These are phyloP conservation scores for Mycena kentingensis DNA, from an alignment of 768 basidiomycete species.

Conservation along the genomic window DNA sequence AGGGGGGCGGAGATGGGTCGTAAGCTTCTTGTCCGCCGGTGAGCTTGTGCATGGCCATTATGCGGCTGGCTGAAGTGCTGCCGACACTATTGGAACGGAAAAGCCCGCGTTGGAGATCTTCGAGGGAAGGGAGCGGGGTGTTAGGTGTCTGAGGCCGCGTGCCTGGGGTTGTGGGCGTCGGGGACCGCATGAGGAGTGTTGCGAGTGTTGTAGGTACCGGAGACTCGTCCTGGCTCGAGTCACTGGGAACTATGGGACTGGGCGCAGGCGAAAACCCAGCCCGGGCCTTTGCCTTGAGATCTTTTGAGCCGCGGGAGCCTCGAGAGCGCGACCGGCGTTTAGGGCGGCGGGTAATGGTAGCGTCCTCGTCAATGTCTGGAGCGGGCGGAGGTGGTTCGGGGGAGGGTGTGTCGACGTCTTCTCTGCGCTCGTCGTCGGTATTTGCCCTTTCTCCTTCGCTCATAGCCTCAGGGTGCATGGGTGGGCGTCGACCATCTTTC, in stretches of 20 bases:
- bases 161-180: conserved; percentile 57
- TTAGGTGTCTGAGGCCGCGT: conserved; percentile 67
- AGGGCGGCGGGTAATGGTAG: conserved; percentile 47
- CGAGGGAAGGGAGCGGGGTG: conserved; percentile 61
- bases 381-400: conserved; percentile 34
- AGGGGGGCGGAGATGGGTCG: conserved; percentile 62
- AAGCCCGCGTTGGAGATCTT: conserved; percentile 75
- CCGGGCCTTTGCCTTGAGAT: conserved; percentile 64
- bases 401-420: conserved; percentile 32
- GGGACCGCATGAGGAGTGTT: conserved; percentile 52
- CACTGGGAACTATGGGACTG: conserved; percentile 49
- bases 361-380: conserved; percentile 35
- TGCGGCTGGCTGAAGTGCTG: conserved; percentile 63
- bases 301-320: conserved; percentile 77
- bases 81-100: conserved; percentile 93
- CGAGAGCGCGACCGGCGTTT: conserved; percentile 78
- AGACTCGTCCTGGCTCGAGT: conserved; percentile 74
- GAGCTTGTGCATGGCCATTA: conserved; percentile 82
- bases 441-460: conserved; percentile 76
- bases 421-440: conserved; percentile 40
- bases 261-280: conserved; percentile 49
- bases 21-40: conserved; percentile 73
- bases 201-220: conserved; percentile 42
- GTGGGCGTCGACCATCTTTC: conserved; percentile 87
- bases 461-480: conserved; percentile 80